Evolutionary conservation across 2,329 filamentous ascomycete species (phyloP).

Genomic region (Plectosphaerella sp.): DNA sequence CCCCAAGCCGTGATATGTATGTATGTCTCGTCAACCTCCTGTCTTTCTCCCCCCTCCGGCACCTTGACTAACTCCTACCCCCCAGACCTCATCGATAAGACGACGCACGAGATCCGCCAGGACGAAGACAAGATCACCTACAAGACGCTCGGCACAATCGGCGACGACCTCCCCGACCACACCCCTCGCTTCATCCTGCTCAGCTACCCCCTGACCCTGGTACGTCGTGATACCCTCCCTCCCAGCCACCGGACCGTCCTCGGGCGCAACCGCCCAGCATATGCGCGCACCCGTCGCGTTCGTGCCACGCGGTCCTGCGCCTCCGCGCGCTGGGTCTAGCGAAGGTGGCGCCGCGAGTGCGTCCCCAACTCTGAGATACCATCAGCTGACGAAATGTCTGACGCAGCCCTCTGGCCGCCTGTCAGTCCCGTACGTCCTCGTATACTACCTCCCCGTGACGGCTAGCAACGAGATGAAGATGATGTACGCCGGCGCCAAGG

Average conservation of each 20-base stretch:
- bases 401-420: constrained; percentile 74
- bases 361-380: neutral
- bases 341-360: neutral
- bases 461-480: constrained; percentile 85
- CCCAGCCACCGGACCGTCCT: neutral
- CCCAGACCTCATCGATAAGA: constrained; percentile 86
- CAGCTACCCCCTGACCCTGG: constrained; percentile 85
- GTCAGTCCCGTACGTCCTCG: constrained; percentile 86
- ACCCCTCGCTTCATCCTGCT: constrained; percentile 85
- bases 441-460: constrained; percentile 92
- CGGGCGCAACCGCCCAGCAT: neutral
- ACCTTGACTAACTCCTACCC: neutral
- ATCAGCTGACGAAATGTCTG: neutral
- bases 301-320: neutral
- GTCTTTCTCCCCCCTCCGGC: neutral
- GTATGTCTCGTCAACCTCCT: constrained; percentile 34
- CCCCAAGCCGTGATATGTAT: constrained; percentile 94
- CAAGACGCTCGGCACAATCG: constrained; percentile 73
- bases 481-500: constrained; percentile 94
- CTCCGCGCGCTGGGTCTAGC: neutral
- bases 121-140: constrained; percentile 75
- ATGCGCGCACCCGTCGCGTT: neutral
- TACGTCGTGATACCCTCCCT: constrained; percentile 32
- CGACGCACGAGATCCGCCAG: constrained; percentile 83
- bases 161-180: constrained; percentile 88